phyloP scores from a whole-genome alignment of 129 eudicot species.

The Silybum marianum region DNA sequence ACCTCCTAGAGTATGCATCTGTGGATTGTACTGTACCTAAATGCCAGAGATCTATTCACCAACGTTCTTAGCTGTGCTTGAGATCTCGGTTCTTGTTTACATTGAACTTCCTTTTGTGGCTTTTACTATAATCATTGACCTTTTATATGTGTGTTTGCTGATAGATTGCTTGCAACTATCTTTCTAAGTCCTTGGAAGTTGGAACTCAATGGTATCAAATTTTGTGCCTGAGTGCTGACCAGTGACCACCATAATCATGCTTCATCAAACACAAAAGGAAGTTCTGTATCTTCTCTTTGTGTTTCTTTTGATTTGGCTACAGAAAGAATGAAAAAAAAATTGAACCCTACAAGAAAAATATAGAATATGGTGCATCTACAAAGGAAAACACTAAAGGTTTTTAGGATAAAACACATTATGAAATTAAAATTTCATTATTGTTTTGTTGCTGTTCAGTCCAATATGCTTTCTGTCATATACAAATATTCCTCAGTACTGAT shows the following conservation, averaged over 20 bases:
- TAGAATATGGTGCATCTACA: background rate
- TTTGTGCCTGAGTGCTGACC: background rate
- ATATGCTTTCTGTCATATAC: background rate
- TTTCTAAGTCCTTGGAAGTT: background rate
- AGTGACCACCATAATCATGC: background rate
- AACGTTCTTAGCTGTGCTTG: background rate
- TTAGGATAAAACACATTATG: background rate
- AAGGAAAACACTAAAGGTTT: background rate
- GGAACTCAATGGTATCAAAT: background rate
- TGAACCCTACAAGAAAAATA: background rate
- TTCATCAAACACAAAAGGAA: background rate
- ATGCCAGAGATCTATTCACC: background rate
- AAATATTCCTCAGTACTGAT: background rate
- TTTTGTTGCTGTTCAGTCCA: background rate
- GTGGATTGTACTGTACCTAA: background rate
- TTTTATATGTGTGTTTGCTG: background rate
- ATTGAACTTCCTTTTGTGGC: background rate
- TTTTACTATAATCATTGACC: background rate
- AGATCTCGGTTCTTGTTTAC: background rate
- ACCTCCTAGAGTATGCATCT: background rate
- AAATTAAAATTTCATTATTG: background rate
- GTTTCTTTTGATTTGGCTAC: background rate
- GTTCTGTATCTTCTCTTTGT: background rate
- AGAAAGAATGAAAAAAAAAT: background rate
- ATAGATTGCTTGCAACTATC: background rate